Evolutionary conservation across 495 filamentous ascomycete genomes (phyloP).

Genomic region (Penicillium tannophilum): DNA sequence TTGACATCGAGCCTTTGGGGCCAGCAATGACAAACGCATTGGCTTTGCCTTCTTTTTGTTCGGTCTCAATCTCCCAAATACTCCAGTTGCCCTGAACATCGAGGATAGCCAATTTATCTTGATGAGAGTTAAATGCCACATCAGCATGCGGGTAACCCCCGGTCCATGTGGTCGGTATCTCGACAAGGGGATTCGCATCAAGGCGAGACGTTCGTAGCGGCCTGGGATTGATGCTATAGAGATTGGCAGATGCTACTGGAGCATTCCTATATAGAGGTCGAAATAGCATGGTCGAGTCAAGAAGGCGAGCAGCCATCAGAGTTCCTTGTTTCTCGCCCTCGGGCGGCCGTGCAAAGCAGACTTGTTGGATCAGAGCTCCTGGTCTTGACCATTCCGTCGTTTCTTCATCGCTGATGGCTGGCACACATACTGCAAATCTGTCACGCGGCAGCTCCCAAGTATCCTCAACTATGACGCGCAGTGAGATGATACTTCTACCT

Average conservation of each 20-base stretch:
- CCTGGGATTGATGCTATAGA: conserved; percentile 20
- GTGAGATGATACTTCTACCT: conserved; percentile 43
- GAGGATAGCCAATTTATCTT: conserved; percentile 69
- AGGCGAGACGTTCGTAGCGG: conserved; percentile 53
- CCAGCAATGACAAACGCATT: conserved; percentile 28
- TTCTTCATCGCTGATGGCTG: conserved; percentile 42
- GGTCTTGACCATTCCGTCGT: conserved; percentile 57
- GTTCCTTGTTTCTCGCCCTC: conserved; percentile 43
- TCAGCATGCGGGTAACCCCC: conserved; percentile 66
- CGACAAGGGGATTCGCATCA: conserved; percentile 61
- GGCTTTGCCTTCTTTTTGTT: conserved; percentile 33
- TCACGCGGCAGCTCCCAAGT: conserved; percentile 30
- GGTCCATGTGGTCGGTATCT: conserved; percentile 54
- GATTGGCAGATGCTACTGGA: conserved; percentile 30
- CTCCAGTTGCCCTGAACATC: conserved; percentile 75
- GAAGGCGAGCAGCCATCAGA: conserved; percentile 66
- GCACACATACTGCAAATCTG: conserved; percentile 24
- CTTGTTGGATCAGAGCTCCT: conserved; percentile 62
- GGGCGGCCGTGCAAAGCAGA: conserved; percentile 61
- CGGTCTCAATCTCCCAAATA: conserved; percentile 67
- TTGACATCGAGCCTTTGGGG: conserved; percentile 34
- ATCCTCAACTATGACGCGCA: conserved; percentile 41
- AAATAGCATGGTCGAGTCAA: conserved; percentile 57
- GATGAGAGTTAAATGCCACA: conserved; percentile 75
- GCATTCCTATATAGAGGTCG: conserved; percentile 53